Conservation (phyloP, 2,329 filamentous ascomycete species). For the Exophiala sp. region DNA sequence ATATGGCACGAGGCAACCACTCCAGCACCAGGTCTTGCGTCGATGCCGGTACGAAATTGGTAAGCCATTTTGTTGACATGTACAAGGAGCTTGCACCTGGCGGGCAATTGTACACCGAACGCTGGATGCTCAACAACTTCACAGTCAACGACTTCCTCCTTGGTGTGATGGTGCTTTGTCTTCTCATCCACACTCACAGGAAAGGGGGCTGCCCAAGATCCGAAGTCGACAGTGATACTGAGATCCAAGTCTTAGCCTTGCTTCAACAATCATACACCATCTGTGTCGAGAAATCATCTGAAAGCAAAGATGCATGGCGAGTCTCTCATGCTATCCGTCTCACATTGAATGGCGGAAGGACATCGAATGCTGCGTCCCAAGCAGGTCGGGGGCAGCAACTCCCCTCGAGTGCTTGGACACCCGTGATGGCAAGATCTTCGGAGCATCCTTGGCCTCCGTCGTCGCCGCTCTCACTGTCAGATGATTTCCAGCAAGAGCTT, state of each 20-base stretch:
- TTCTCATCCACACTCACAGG: slow-evolving; percentile 33
- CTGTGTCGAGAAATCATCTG: slow-evolving; percentile 21
- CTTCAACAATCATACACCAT: slow-evolving; percentile 20
- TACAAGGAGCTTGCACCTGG: slow-evolving; percentile 53
- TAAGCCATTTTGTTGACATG: slow-evolving; percentile 50
- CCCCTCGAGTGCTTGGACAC: not conserved
- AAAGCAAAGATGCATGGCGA: slow-evolving; percentile 22
- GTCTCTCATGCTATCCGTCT: slow-evolving; percentile 24
- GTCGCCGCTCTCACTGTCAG: slow-evolving; percentile 1
- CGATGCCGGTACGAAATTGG: slow-evolving; percentile 45
- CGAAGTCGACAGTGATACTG: slow-evolving; percentile 14
- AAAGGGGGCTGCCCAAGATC: slow-evolving; percentile 6
- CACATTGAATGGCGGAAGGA: slow-evolving; percentile 13
- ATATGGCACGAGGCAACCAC: slow-evolving; percentile 41
- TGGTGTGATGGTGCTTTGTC: slow-evolving; percentile 58
- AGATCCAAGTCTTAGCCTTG: slow-evolving; percentile 11
- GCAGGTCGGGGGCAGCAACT: not conserved
- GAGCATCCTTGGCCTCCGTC: not conserved
- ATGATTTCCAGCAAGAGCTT: slow-evolving; percentile 1
- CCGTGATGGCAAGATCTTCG: not conserved
- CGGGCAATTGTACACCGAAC: slow-evolving; percentile 49
- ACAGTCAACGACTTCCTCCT: slow-evolving; percentile 61
- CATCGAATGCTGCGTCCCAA: not conserved
- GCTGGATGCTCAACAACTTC: slow-evolving; percentile 58
- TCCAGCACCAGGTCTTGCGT: slow-evolving; percentile 48